These are phyloP conservation scores for Tubosaeta sp. DNA, from an alignment of 768 basidiomycete species.

Conservation along the genomic window DNA sequence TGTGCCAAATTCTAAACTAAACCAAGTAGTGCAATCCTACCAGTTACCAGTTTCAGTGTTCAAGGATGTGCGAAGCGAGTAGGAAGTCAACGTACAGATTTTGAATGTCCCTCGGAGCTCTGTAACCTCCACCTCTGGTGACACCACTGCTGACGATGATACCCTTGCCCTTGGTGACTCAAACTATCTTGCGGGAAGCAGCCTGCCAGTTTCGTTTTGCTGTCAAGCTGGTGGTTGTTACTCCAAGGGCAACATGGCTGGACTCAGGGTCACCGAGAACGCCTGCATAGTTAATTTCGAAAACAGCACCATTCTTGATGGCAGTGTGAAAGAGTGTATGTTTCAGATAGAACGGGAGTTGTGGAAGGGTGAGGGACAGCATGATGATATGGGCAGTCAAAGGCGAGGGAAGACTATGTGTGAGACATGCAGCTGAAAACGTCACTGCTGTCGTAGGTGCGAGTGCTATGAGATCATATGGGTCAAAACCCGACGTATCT, in stretches of 20 bases:
- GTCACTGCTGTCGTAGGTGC: constrained; percentile 67
- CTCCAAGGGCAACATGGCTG: constrained; percentile 41
- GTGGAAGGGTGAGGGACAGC: constrained; percentile 70
- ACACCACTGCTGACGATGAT: constrained; percentile 70
- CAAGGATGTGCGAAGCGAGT: neutral
- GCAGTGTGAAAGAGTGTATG: constrained; percentile 81
- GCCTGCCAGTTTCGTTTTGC: constrained; percentile 86
- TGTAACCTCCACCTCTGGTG: too few species aligned
- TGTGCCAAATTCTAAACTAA: constrained; percentile 67
- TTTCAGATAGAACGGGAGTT: constrained; percentile 76
- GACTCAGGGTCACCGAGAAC: constrained; percentile 60
- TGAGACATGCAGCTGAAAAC: constrained; percentile 77
- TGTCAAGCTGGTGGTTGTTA: constrained; percentile 46
- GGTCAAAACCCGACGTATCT: constrained; percentile 53
- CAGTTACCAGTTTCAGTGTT: neutral
- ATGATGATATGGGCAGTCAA: constrained; percentile 79
- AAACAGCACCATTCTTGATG: constrained; percentile 75
- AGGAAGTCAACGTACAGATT: constrained; percentile 56
- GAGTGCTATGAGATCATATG: constrained; percentile 79
- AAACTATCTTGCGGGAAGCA: constrained; percentile 64
- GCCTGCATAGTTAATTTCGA: constrained; percentile 77
- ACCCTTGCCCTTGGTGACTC: constrained; percentile 79
- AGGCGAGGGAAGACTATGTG: constrained; percentile 75
- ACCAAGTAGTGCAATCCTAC: constrained; percentile 63
- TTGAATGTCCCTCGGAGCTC: too few species aligned